Evolutionary conservation across 352 stramenopile genomes (phyloP).

Genomic region (Peronospora farinosa): DNA sequence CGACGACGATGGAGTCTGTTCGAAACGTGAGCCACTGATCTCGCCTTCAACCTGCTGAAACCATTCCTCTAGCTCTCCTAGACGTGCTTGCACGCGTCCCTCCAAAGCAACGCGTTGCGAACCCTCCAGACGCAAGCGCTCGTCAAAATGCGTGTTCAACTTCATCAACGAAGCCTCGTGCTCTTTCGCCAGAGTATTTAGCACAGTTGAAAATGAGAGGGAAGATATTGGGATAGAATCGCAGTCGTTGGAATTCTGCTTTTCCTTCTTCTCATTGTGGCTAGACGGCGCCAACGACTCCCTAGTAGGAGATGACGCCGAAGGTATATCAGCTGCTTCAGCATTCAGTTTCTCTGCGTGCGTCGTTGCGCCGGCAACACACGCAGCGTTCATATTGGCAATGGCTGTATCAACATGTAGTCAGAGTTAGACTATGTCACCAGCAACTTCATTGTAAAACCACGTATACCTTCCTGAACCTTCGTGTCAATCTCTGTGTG

Average conservation of each 20-base stretch:
- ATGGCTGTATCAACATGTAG: slow-evolving; percentile 6
- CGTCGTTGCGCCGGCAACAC: slow-evolving; percentile 13
- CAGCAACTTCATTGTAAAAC: background rate
- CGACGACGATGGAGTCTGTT: slow-evolving; percentile 13
- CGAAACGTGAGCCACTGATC: slow-evolving; percentile 41
- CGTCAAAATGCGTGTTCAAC: slow-evolving; percentile 65
- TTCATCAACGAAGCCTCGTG: slow-evolving; percentile 62
- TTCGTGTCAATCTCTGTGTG: slow-evolving; percentile 68
- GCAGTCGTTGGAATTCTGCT: slow-evolving; percentile 5
- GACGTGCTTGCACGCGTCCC: slow-evolving; percentile 42
- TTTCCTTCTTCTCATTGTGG: slow-evolving; percentile 9
- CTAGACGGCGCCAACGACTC: slow-evolving; percentile 17
- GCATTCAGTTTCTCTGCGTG: slow-evolving; percentile 14
- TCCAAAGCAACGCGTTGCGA: slow-evolving; percentile 61
- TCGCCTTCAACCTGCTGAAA: slow-evolving; percentile 73
- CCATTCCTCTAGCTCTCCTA: slow-evolving; percentile 71
- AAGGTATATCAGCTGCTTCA: slow-evolving; percentile 5
- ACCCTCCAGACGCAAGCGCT: slow-evolving; percentile 51
- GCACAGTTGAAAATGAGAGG: slow-evolving; percentile 44
- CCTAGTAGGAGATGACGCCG: slow-evolving; percentile 13
- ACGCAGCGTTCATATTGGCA: slow-evolving; percentile 16
- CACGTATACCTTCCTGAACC: slow-evolving; percentile 27
- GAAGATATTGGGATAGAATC: slow-evolving; percentile 10
- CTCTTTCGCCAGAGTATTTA: slow-evolving; percentile 54
- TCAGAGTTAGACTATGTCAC: slow-evolving; percentile 1